phyloP scores from a whole-genome alignment of 768 basidiomycete genomes.

The Hygrophorus pudorinus region DNA sequence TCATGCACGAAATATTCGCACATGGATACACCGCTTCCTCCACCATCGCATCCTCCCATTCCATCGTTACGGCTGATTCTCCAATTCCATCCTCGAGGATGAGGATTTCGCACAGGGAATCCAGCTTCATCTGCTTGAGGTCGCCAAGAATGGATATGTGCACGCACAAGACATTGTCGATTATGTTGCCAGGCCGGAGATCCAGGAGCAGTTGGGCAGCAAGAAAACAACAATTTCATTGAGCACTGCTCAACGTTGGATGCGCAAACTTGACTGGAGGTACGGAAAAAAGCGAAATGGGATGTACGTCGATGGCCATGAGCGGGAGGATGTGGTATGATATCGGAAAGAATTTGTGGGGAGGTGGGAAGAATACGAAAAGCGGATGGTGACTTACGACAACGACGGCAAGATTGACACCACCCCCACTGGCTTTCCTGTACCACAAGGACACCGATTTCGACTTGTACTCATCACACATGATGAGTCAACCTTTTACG shows the following conservation, averaged over 20 bases:
- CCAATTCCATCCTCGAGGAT: constrained; percentile 7
- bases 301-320: constrained; percentile 12
- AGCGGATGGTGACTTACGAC: constrained; percentile 5
- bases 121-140: constrained; percentile 7
- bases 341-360: constrained; percentile 8
- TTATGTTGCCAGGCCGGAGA: constrained; percentile 8
- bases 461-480: constrained; percentile 13
- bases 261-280: constrained; percentile 21
- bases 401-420: constrained; percentile 6
- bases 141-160: constrained; percentile 9
- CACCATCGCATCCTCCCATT: constrained; percentile 5
- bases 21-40: constrained; percentile 6
- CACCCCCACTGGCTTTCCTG: too few relatives aligned
- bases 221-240: constrained; percentile 13
- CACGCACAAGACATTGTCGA: constrained; percentile 10
- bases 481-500: constrained; percentile 22
- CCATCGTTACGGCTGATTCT: not conserved
- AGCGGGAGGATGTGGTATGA: constrained; percentile 9
- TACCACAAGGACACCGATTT: constrained; percentile 7
- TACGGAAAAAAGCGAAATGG: constrained; percentile 7
- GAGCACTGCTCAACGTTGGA: constrained; percentile 10
- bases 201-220: constrained; percentile 7
- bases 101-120: constrained; percentile 11
- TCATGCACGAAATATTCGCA: not conserved
- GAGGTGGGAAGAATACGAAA: constrained; percentile 4